Percentiles rank a stretch among this genome's conserved stretches.
Evolutionary conservation across 1,284 basidiomycete genomes (phyloP).

Genomic region (Melampsora abietis-canadensis): DNA sequence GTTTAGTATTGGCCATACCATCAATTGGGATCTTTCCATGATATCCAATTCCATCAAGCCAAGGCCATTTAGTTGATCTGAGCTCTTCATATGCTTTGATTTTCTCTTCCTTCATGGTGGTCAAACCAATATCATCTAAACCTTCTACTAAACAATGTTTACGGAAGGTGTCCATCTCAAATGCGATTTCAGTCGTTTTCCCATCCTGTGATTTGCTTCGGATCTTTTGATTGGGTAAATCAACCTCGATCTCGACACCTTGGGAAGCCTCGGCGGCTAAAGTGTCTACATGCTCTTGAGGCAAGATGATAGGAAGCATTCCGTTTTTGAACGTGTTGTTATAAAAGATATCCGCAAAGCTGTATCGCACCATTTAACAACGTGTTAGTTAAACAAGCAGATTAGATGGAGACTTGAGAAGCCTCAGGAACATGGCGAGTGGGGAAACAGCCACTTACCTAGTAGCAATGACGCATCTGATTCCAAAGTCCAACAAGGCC

Average conservation of each 20-base stretch:
- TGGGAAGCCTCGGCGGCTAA: slow-evolving; percentile 77
- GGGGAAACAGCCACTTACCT: slow-evolving; percentile 12
- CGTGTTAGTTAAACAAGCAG: neutral
- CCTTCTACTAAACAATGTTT: slow-evolving; percentile 88
- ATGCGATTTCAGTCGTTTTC: slow-evolving; percentile 58
- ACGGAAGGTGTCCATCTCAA: slow-evolving; percentile 80
- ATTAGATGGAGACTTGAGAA: neutral
- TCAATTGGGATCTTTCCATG: slow-evolving; percentile 35
- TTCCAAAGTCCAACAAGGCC: slow-evolving; percentile 95
- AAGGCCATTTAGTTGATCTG: slow-evolving; percentile 27
- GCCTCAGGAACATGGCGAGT: neutral
- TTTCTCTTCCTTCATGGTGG: slow-evolving; percentile 23
- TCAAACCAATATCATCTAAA: slow-evolving; percentile 77
- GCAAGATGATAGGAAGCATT: slow-evolving; percentile 78
- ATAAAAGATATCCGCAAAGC: slow-evolving; percentile 90
- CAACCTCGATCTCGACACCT: slow-evolving; percentile 78
- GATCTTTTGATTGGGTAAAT: slow-evolving; percentile 69
- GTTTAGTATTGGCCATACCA: slow-evolving; percentile 1
- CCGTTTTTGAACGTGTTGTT: slow-evolving; percentile 94
- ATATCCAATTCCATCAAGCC: slow-evolving; percentile 39
- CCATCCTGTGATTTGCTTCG: neutral
- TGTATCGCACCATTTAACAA: slow-evolving; percentile 50
- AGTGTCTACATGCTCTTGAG: slow-evolving; percentile 70
- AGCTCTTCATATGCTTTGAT: slow-evolving; percentile 32
- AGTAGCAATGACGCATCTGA: slow-evolving; percentile 84